Evolutionary conservation across 1,284 basidiomycete species (phyloP).

Genomic region (Sutorius eximius): DNA sequence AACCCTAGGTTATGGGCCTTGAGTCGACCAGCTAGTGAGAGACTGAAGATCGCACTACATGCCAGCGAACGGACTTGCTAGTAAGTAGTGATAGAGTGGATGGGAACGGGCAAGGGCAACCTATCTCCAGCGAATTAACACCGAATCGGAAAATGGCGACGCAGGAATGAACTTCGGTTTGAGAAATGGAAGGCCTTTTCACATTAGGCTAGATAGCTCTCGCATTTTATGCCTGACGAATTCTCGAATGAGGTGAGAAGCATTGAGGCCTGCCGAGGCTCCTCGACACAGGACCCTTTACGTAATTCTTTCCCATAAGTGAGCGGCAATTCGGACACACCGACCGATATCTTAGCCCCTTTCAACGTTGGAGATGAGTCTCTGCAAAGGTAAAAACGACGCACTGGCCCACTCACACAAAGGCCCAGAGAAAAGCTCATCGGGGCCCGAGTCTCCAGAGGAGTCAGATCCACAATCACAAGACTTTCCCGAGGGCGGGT

Average conservation of each 20-base stretch:
- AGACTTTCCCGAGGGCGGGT: slow-evolving; percentile 30
- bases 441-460: not conserved
- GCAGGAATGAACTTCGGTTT: not conserved
- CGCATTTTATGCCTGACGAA: not conserved
- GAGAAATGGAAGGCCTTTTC: not conserved
- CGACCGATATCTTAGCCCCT: not conserved
- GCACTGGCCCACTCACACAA: not conserved
- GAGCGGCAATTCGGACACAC: too few species aligned
- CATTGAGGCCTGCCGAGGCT: not conserved
- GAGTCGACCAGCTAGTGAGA: not conserved
- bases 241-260: not conserved
- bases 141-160: not conserved
- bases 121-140: too few species aligned
- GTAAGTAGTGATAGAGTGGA: not conserved
- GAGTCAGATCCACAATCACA: not conserved
- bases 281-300: too few species aligned
- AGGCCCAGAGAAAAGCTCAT: not conserved
- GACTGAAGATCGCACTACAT: not conserved
- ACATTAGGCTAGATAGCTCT: too few species aligned
- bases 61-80: not conserved
- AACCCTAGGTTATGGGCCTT: not conserved
- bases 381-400: not conserved
- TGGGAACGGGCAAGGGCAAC: too few species aligned
- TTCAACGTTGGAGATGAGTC: slow-evolving; percentile 1
- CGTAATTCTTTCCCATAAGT: too few species aligned